Conservation (phyloP, 768 basidiomycete genomes). For the Boletus rubescentipes region DNA sequence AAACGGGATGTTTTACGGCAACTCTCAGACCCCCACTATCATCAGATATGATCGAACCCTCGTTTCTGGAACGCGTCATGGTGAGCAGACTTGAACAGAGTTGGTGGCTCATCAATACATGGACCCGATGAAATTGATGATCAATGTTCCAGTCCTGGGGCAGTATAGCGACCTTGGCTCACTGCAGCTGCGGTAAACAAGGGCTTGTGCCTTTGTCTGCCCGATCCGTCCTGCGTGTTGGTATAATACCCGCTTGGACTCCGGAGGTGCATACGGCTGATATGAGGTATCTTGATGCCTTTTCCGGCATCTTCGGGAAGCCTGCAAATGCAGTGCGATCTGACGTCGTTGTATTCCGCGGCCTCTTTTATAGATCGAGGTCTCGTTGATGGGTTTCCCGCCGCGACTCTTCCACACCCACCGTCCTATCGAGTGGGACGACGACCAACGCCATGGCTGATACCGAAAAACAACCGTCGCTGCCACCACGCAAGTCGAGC, state of each 20-base stretch:
- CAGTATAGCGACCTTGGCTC: background rate
- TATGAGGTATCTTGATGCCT: slow-evolving; percentile 16
- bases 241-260: slow-evolving; percentile 11
- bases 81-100: background rate
- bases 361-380: slow-evolving; percentile 28
- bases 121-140: background rate
- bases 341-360: slow-evolving; percentile 16
- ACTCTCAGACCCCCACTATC: background rate
- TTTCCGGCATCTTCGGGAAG: slow-evolving; percentile 28
- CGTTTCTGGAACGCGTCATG: background rate
- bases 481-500: slow-evolving; percentile 21
- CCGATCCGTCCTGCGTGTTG: slow-evolving; percentile 8
- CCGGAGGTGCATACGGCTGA: background rate
- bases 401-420: slow-evolving; percentile 13
- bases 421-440: slow-evolving; percentile 1
- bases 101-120: background rate
- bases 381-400: slow-evolving; percentile 1
- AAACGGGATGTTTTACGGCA: background rate
- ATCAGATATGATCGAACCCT: too few relatives aligned
- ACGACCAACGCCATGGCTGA: slow-evolving; percentile 27
- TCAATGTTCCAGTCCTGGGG: background rate
- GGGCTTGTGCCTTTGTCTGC: slow-evolving; percentile 1
- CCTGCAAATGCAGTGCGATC: slow-evolving; percentile 22
- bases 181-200: slow-evolving; percentile 5
- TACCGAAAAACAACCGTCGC: slow-evolving; percentile 28